These are phyloP conservation scores for Aspergillus sp. DNA, from an alignment of 2,329 filamentous ascomycete genomes.

Conservation along the genomic window DNA sequence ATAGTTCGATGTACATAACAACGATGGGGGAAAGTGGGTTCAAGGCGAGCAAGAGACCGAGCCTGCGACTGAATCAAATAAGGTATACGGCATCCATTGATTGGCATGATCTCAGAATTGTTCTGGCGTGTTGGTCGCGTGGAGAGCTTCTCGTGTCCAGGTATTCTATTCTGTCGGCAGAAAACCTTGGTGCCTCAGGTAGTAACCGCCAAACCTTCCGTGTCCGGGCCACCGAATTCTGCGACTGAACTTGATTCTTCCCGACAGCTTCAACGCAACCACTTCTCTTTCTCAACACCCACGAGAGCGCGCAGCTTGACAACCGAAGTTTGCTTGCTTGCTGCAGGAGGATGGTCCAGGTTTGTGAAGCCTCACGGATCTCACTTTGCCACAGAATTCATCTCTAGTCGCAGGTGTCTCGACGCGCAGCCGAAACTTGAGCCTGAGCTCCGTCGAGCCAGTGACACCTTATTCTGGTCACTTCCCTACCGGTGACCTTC, in stretches of 20 bases:
- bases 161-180: slow-evolving; percentile 11
- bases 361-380: slow-evolving; percentile 33
- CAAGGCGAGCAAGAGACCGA: not conserved
- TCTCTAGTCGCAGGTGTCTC: slow-evolving; percentile 28
- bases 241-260: slow-evolving; percentile 23
- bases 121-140: not conserved
- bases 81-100: slow-evolving; percentile 20
- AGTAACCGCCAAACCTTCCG: slow-evolving; percentile 31
- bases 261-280: slow-evolving; percentile 28
- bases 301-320: slow-evolving; percentile 28
- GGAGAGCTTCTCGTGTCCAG: not conserved
- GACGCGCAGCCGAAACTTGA: slow-evolving; percentile 33
- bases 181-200: slow-evolving; percentile 22
- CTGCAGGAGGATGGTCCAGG: slow-evolving; percentile 38
- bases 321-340: slow-evolving; percentile 27
- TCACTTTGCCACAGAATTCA: slow-evolving; percentile 26
- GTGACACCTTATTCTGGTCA: slow-evolving; percentile 28
- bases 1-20: slow-evolving; percentile 28
- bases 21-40: slow-evolving; percentile 12
- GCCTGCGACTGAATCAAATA: slow-evolving; percentile 12
- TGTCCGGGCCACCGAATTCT: slow-evolving; percentile 38
- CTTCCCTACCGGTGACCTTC: slow-evolving; percentile 24
- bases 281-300: slow-evolving; percentile 19
- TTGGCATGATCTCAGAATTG: slow-evolving; percentile 24
- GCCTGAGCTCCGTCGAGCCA: slow-evolving; percentile 34